phyloP scores from a whole-genome alignment of 139 green algal genomes.

The Picochlorum sp. region DNA sequence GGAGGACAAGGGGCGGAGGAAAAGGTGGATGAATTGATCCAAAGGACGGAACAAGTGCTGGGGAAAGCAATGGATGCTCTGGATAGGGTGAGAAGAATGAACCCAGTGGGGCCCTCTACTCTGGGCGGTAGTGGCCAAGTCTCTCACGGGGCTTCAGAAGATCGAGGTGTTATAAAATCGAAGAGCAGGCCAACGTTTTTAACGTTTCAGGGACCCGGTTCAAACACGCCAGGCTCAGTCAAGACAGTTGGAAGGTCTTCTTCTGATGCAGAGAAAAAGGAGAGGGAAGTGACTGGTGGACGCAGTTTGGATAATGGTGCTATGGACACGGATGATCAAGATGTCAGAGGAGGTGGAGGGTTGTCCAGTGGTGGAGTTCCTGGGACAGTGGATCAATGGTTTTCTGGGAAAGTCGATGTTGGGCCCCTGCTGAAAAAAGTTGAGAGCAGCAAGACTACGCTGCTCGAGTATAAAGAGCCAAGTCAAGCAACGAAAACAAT shows the following conservation, averaged over 20 bases:
- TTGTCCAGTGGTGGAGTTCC: too few species aligned
- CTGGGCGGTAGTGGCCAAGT: neutral
- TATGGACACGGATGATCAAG: too few species aligned
- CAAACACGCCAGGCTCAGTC: too few species aligned
- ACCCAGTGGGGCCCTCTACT: neutral
- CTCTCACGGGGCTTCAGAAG: too few species aligned
- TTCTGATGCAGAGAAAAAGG: too few species aligned
- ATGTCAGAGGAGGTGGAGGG: too few species aligned
- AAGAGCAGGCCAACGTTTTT: neutral
- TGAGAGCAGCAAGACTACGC: neutral
- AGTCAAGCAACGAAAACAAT: neutral
- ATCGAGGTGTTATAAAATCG: neutral
- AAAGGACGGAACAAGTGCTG: slow-evolving; percentile 27
- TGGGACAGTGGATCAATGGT: slow-evolving; percentile 21
- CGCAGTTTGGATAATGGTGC: too few species aligned
- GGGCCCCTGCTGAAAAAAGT: slow-evolving; percentile 6
- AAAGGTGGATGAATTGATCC: slow-evolving; percentile 25
- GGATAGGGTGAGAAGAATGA: slow-evolving; percentile 12
- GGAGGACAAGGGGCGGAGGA: neutral
- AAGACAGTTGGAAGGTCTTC: too few species aligned
- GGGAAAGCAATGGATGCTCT: slow-evolving; percentile 27
- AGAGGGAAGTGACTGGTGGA: too few species aligned
- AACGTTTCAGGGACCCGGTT: too few species aligned
- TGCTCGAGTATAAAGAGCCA: neutral
- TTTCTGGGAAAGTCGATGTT: slow-evolving; percentile 23